Conservation (phyloP, 768 basidiomycete species). For the Collybiopsis confluens region DNA sequence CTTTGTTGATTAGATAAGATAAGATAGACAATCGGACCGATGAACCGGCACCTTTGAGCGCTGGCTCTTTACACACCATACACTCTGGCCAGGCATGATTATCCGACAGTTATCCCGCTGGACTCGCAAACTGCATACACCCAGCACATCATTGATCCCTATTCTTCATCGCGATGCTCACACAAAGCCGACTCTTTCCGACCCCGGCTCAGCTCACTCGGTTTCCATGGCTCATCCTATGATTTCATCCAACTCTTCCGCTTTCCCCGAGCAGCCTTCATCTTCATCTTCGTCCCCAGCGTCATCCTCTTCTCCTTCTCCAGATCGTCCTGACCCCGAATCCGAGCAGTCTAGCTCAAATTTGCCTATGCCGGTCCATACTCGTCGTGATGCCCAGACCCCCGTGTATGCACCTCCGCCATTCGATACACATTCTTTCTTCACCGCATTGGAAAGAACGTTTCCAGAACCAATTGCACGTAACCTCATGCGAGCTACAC, state of each 20-base stretch:
- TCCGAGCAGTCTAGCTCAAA: slow-evolving; percentile 6
- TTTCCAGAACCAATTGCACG: slow-evolving; percentile 73
- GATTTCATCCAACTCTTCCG: neutral
- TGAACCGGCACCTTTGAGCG: too few species aligned
- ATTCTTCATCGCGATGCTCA: slow-evolving; percentile 3
- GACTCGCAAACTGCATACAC: slow-evolving; percentile 1
- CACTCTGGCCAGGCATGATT: slow-evolving; percentile 1
- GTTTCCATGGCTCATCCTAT: slow-evolving; percentile 9
- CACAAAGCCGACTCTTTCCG: neutral
- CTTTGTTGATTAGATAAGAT: too few species aligned
- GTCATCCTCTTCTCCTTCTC: neutral
- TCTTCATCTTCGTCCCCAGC: slow-evolving; percentile 1
- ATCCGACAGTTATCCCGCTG: slow-evolving; percentile 8
- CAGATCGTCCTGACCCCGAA: neutral
- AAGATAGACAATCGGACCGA: too few species aligned
- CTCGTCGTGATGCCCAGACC: slow-evolving; percentile 12
- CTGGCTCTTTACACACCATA: neutral
- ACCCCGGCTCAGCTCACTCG: neutral
- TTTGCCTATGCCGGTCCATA: slow-evolving; percentile 10
- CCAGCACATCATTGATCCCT: neutral
- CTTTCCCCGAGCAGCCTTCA: neutral
- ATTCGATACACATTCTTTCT: slow-evolving; percentile 81
- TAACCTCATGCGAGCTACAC: slow-evolving; percentile 79
- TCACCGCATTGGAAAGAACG: slow-evolving; percentile 61
- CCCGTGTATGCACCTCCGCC: slow-evolving; percentile 62